Percentiles rank a stretch among this genome's conserved stretches.
Conservation (phyloP, 1,139 yeast species). For the Nakaseomyces delphensis region DNA sequence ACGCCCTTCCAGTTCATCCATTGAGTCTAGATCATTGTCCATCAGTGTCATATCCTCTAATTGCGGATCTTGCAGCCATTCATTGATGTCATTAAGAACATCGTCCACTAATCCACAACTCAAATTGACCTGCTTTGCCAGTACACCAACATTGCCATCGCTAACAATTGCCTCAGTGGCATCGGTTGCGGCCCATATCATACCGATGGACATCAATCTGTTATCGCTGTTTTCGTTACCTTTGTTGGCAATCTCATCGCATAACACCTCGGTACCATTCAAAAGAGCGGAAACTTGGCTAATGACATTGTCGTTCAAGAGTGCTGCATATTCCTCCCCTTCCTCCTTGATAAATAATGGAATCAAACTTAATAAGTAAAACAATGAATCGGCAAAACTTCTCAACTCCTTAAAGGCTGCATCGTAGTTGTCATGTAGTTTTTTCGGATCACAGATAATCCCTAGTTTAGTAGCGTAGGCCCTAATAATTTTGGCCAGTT, state of each 20-base stretch:
- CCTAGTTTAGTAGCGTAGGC: slow-evolving; percentile 79
- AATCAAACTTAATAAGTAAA: slow-evolving; percentile 39
- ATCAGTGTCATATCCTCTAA: slow-evolving; percentile 28
- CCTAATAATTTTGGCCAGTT: slow-evolving; percentile 50
- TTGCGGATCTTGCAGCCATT: slow-evolving; percentile 57
- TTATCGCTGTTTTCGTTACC: slow-evolving; percentile 28
- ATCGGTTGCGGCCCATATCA: slow-evolving; percentile 57
- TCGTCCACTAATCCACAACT: slow-evolving; percentile 48
- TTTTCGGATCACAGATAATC: slow-evolving; percentile 54
- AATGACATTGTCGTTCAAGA: slow-evolving; percentile 38
- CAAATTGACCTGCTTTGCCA: slow-evolving; percentile 40
- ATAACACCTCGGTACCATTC: slow-evolving; percentile 26
- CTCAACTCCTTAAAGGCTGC: slow-evolving; percentile 50
- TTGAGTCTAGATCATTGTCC: slow-evolving; percentile 34
- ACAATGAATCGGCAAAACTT: slow-evolving; percentile 40
- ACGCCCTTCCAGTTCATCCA: slow-evolving; percentile 28
- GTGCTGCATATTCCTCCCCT: slow-evolving; percentile 32
- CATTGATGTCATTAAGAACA: slow-evolving; percentile 55
- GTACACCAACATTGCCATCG: slow-evolving; percentile 44
- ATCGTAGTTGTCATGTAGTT: slow-evolving; percentile 26
- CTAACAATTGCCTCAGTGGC: slow-evolving; percentile 34
- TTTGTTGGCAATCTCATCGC: slow-evolving; percentile 30
- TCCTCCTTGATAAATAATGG: slow-evolving; percentile 35
- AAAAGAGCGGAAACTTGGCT: slow-evolving; percentile 32
- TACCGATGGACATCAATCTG: slow-evolving; percentile 52